Evolutionary conservation across 2,329 filamentous ascomycete genomes (phyloP).

Genomic region (Acephala macrosclerotiorum): DNA sequence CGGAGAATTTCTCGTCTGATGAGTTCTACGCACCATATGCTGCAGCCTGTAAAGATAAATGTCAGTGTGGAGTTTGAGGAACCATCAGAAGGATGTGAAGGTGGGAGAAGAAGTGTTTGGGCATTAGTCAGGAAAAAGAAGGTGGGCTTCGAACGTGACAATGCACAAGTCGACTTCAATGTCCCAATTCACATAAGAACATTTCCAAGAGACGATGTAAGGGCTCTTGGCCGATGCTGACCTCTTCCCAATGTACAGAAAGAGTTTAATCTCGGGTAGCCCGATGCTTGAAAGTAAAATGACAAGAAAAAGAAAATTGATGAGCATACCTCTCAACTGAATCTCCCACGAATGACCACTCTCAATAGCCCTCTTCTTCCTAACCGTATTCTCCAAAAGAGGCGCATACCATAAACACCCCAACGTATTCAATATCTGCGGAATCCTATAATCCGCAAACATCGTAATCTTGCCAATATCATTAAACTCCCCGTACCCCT

Average conservation of each 20-base stretch:
- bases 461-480: constrained; percentile 98
- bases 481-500: constrained; percentile 78
- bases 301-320: not conserved
- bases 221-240: not conserved
- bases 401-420: constrained; percentile 88
- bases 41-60: constrained; percentile 67
- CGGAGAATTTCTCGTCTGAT: constrained; percentile 81
- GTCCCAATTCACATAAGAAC: not conserved
- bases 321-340: constrained; percentile 75
- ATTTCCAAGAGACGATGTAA: not conserved
- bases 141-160: not conserved
- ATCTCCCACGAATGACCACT: constrained; percentile 82
- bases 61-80: not conserved
- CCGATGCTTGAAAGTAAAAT: not conserved
- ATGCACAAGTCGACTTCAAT: not conserved
- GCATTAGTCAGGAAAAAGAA: not conserved
- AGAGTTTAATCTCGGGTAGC: no score
- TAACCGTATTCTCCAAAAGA: constrained; percentile 74
- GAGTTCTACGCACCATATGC: constrained; percentile 95
- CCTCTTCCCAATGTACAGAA: not conserved
- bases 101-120: not conserved
- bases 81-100: not conserved
- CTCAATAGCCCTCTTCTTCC: constrained; percentile 68
- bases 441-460: constrained; percentile 98
- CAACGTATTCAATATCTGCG: constrained; percentile 87